phyloP scores from a whole-genome alignment of 2,329 filamentous ascomycete species.

The Cercospora beticola region DNA sequence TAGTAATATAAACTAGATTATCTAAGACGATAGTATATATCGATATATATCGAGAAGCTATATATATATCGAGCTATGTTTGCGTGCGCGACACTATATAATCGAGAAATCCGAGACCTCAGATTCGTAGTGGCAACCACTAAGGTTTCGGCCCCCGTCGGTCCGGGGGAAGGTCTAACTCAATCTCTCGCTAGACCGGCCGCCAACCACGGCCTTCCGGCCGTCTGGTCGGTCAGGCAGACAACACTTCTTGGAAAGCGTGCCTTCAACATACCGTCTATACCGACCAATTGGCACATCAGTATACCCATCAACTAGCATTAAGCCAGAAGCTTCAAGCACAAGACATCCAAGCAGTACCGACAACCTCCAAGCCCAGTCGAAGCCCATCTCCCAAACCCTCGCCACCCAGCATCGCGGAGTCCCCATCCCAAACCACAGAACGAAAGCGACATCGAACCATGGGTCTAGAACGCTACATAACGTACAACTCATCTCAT shows the following conservation, averaged over 20 bases:
- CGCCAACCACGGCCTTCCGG: neutral
- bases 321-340: neutral
- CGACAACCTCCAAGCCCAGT: neutral
- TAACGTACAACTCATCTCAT: constrained; percentile 1
- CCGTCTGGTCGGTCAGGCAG: neutral
- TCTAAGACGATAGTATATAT: too few relatives aligned
- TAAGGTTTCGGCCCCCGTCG: too few relatives aligned
- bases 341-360: neutral
- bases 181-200: constrained; percentile 2
- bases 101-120: too few relatives aligned
- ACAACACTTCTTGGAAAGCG: neutral
- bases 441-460: neutral
- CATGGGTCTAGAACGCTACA: constrained; percentile 16
- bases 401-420: neutral
- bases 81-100: too few relatives aligned
- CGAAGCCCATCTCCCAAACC: neutral
- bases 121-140: too few relatives aligned
- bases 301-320: neutral
- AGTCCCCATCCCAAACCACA: neutral
- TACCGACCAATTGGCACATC: neutral
- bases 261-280: neutral
- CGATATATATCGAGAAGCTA: too few relatives aligned
- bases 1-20: too few relatives aligned
- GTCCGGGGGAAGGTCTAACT: constrained; percentile 2
- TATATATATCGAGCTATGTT: too few relatives aligned